Evolutionary conservation across 805 yeast genomes (phyloP), one percentile per base, ranked within the genome.

Genomic region (Saturnispora ahearnii): DNA sequence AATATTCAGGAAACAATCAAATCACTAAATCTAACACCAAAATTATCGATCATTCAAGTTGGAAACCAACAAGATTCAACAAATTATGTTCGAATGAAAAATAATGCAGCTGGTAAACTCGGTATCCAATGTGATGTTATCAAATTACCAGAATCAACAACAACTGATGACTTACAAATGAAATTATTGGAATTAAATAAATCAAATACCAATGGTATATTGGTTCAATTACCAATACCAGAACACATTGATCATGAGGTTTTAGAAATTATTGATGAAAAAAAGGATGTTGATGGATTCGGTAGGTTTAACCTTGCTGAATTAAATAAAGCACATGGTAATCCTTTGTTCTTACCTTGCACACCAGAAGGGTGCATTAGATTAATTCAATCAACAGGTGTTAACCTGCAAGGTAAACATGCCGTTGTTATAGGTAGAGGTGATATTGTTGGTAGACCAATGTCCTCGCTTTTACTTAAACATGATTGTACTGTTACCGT

Each of bases 401-500:
- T 83, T 22, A 65, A 69, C 8, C 62, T 85, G 43, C 62, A 69
- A 31, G 93, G 93, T 54, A 76, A 81, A 53, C 74, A 79, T 59
- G 91, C 90, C n/a, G 93, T 86, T 40, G 89, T 86, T 22, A 69
- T 86, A 55, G 95, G 95, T 45, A 77, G 95, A 68, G 83, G 90
- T 36, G 91, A 86, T 66, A 86, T 86, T 56, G 95, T 86, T 30
- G 95, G 95, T 53, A 77, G 82, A 48, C 95, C 95, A 38, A 79
- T 85, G 51, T 80, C 91, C 41, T 76, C 82, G 33, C 70, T 86
- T 63, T 71, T 86, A 60, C 82, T 78, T 59, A 79, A 80, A 63
- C 78, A 78, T 55, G 76, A 86, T 62, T 88, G 91, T 47, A 84
- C 87, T 18, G 93, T 86, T 41, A 83, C 93, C 12, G 70, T 77